Base-by-base conservation (phyloP, 2,329 filamentous ascomycete genomes). In the Penicillium sp. region DNA sequence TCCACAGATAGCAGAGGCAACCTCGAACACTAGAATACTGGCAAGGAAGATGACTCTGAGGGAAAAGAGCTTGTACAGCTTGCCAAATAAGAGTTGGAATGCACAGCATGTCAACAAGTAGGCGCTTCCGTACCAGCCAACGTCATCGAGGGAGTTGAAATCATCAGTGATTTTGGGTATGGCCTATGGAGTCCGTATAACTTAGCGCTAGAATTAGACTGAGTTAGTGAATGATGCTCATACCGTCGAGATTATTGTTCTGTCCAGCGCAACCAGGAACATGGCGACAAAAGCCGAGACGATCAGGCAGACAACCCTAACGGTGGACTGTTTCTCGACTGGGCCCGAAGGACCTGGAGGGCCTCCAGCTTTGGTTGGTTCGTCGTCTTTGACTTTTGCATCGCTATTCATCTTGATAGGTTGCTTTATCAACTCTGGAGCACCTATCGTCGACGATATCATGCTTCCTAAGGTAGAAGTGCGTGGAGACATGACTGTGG, bases 41-140 rank as follows among this genome's bases (percentile, higher is more conserved):
- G 56, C 45, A 2, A 77, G 55, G 42, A 75, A 77, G 2, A 68
- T 59, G 35, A 61, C 63, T 60, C 76, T 77, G 37, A 68, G 64
- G 36, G 65, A 62, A 61, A 70, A 73, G 59, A 68, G 69, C 26
- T 61, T 73, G 61, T 69, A 77, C 42, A 76, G 26, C 28, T 67
- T 69, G 16, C 73, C 75, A 53, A 57, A 75, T 50, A 66, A 37
- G 0, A 72, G 61, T 52, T 78, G 74, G 7, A 77, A 68, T 1
- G 74, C 70, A 48, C 55, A 57, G 12, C 43, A 16, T 50, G 55
- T 61, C 1, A 68, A 50, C 6, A 66, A 50, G 41, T 62, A 69
- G 10, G 82, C 79, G 35, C 82, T 83, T 12, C 81, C 83, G 67
- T 86, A 87, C 84, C 84, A 87, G 51, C 82, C 84, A 56, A 87